These are phyloP conservation scores for Cymodocea nodosa DNA, from an alignment of 116 monocot species.

Conservation along the genomic window DNA sequence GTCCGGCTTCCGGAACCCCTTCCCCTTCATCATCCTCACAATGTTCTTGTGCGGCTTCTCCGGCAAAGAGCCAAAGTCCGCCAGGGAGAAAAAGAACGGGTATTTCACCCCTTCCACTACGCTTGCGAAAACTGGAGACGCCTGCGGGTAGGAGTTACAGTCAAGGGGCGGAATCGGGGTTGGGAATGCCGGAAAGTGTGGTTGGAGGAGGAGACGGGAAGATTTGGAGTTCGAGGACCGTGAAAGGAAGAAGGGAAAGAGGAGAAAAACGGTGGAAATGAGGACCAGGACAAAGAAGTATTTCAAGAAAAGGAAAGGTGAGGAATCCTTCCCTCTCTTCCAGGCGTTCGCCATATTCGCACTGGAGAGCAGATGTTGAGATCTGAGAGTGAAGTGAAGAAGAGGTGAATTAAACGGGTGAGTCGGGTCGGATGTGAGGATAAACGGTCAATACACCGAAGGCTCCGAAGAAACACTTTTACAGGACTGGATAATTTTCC, in stretches of 20 bases:
- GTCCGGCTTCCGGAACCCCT: constrained; percentile 69
- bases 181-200: constrained; percentile 9
- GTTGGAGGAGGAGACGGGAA: constrained; percentile 5
- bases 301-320: constrained; percentile 5
- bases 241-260: constrained; percentile 10
- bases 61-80: constrained; percentile 74
- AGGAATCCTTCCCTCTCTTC: constrained; percentile 38
- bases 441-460: not conserved
- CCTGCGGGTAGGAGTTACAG: constrained; percentile 56
- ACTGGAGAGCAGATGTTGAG: not conserved
- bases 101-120: constrained; percentile 54
- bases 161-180: constrained; percentile 44
- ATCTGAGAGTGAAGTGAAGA: not conserved
- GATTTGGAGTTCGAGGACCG: constrained; percentile 9
- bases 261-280: constrained; percentile 2
- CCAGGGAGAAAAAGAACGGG: constrained; percentile 82
- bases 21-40: constrained; percentile 68
- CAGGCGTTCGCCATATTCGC: constrained; percentile 11
- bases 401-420: not conserved
- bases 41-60: constrained; percentile 95
- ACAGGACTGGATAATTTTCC: too few relatives aligned
- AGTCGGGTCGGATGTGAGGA: not conserved
- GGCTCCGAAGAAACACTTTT: not conserved
- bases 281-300: constrained; percentile 13
- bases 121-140: constrained; percentile 70